These are phyloP conservation scores for Aspergillus coremiiformis DNA, from an alignment of 495 filamentous ascomycete species.

Conservation along the genomic window DNA sequence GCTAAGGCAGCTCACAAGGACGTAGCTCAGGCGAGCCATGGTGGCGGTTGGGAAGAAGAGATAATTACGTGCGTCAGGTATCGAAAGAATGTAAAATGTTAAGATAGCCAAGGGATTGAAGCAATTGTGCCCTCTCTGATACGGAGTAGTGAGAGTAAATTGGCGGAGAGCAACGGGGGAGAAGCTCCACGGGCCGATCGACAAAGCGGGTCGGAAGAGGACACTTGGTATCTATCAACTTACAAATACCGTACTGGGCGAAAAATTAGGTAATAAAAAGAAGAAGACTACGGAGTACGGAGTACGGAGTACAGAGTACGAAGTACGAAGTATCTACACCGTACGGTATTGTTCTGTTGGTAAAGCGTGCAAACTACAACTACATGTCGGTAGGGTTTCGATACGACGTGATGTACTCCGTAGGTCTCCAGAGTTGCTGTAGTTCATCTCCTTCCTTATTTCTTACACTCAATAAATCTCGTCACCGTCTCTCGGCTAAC, in stretches of 20 bases:
- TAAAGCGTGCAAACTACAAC: no score
- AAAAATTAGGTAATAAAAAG: no score
- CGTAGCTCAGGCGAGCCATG: slow-evolving; percentile 44
- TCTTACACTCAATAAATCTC: neutral
- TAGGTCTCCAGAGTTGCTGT: neutral
- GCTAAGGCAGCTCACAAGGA: slow-evolving; percentile 38
- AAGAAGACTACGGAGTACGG: no score
- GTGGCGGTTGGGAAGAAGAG: slow-evolving; percentile 7
- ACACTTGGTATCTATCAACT: slow-evolving; percentile 17
- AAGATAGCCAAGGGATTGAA: neutral
- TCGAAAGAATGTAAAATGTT: neutral
- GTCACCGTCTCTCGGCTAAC: slow-evolving; percentile 46
- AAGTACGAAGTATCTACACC: no score
- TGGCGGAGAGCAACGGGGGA: slow-evolving; percentile 6
- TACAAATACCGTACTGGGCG: neutral
- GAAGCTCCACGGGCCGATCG: neutral
- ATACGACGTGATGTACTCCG: no score
- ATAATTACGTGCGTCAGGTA: neutral
- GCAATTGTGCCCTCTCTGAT: neutral
- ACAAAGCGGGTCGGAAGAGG: slow-evolving; percentile 14
- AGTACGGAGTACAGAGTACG: no score
- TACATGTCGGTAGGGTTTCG: no score
- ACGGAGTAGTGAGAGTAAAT: neutral
- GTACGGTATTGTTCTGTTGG: no score
- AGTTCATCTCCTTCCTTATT: neutral